phyloP scores from a whole-genome alignment of 306 rosid genomes.

The Rosa persica region DNA sequence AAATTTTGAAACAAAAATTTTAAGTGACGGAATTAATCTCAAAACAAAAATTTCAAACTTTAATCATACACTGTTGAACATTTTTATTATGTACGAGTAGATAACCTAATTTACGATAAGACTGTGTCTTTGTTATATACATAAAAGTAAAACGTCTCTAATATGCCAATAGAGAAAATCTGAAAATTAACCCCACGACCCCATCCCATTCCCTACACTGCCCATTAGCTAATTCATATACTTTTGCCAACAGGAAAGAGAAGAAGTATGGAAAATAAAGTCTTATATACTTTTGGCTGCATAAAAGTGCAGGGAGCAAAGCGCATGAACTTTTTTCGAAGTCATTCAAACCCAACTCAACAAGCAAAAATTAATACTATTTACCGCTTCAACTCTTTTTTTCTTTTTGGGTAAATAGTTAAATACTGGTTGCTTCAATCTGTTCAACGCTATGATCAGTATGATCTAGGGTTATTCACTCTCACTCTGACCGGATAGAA shows the following conservation, averaged over 20 bases:
- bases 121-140: too few species aligned
- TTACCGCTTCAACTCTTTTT: background rate
- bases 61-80: too few species aligned
- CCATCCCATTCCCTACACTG: slow-evolving; percentile 35
- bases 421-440: background rate
- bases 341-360: background rate
- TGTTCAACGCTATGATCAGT: background rate
- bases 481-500: background rate
- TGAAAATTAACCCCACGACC: slow-evolving; percentile 16
- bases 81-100: too few species aligned
- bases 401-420: background rate
- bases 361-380: background rate
- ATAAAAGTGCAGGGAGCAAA: slow-evolving; percentile 47
- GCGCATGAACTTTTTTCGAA: slow-evolving; percentile 50
- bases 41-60: too few species aligned
- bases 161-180: too few species aligned
- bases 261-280: slow-evolving; percentile 44
- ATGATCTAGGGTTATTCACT: background rate
- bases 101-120: too few species aligned
- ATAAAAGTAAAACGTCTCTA: too few species aligned
- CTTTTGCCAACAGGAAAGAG: slow-evolving; percentile 35
- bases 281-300: slow-evolving; percentile 39
- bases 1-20: too few species aligned
- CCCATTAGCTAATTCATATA: background rate
- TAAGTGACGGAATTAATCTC: too few species aligned